Base-by-base conservation (phyloP, 2,329 filamentous ascomycete species). In the Colletotrichum brevisporum region DNA sequence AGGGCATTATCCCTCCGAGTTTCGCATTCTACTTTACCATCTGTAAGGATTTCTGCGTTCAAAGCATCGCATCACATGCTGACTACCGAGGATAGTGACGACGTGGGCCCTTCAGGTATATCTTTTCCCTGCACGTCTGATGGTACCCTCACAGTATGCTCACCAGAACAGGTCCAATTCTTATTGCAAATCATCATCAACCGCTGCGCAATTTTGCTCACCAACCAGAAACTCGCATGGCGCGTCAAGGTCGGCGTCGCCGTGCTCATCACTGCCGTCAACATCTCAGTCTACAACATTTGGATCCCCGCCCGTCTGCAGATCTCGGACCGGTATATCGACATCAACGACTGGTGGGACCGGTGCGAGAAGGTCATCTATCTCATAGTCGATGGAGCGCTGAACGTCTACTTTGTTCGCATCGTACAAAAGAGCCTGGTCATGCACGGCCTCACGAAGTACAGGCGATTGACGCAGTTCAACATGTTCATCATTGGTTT, bases 101-200 rank as follows among this genome's bases (percentile, higher is more conserved):
- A 54, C 80, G 67, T 83, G 83, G 83, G 76, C 78, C 2, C 69
- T 84, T 1, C 80, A 69, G 60, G 65, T 66, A 47, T 66, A 47
- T 27, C 48, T 26, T 16, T 9, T 8, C 16, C 18, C 9, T 18
- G n/a, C 13, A 52, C 21, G 8, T 16, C 15, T n/a, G 27, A 26
- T 21, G 10, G n/a, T 45, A 2, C 6, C 9, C 8, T n/a, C 2
- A 8, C 27, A 18, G 15, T 6, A 36, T 39, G 2, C 62, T 65
- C 21, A 66, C 63, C 26, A 2, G 4, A 41, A 13, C 55, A 85
- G 71, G 80, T 87, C 10, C 86, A 88, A 55, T 79, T 85, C 6
- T 75, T 87, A 0, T 82, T 86, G 39, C 85, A 87, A 63, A 88
- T 88, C 47, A 87, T 88, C 70, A 82, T 87, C 69, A 88, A 88